Base-by-base conservation (phyloP, 257 asterid species). In the Thymus quinquecostatus region DNA sequence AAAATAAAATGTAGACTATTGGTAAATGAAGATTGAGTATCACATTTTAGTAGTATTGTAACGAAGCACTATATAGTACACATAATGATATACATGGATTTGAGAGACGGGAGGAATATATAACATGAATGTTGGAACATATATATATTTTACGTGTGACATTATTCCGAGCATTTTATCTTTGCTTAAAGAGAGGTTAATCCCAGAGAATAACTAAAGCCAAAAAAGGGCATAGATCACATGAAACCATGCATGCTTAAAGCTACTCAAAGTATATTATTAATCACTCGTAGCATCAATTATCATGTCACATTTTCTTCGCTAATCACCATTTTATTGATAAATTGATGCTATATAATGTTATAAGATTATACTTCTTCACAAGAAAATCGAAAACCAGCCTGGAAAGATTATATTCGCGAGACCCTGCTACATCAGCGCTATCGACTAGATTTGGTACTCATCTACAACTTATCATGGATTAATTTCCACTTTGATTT, bases 181-280 rank as follows among this genome's bases (percentile, higher is more conserved):
- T 85, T 87, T 87, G 87, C 87, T 85, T 82, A 30, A 4, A 30
- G 62, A 10, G 27, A 29, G 41, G 41, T 30, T 80, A 77, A 79
- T 76, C 82, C 78, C 66, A 65, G 21, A 74, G 85, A 82, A 85
- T 87, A 84, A 21, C 21, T 21, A 21, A 87, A 87, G 93, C 71
- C 58, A 77, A 78, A 77, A 78, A 77, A 72, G 41, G 41, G 78
- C 77, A 81, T 72, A 67, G 66, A 66, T 66, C 84, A 74, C 45
- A 30, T 55, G 14, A 71, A 73, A 60, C 41, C 62, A 56, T 76
- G 73, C 62, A 56, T 76, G 73, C 62, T 75, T 79, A 80, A 87
- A 83, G 84, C 70, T 69, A 77, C 66, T 40, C 21, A 75, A 77
- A 66, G 74, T 61, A 69, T 14, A 66, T 71, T 72, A 51, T 54